Evolutionary conservation across 2,329 filamentous ascomycete genomes (phyloP), one percentile per base, ranked within the genome.

Genomic region (Beauveria scarabaeidicola): DNA sequence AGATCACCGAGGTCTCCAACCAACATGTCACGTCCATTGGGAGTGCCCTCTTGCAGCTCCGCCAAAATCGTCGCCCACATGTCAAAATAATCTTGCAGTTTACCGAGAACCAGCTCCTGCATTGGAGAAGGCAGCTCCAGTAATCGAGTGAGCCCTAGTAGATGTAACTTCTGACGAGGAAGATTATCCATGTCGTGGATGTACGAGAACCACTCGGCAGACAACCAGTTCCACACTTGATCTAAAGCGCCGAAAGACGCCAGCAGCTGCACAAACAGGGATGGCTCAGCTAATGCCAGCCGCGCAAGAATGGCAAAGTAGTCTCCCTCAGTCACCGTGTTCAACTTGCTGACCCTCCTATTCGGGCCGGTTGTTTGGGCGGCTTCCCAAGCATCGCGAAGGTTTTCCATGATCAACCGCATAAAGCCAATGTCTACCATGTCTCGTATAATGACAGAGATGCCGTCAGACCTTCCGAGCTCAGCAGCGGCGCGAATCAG

Each of bases 221-320:
- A 77, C 5, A 87, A 75, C 84, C 84, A 87, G 7, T 68, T 66
- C 83, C 83, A 87, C 8, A 82, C 77, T 47, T 78, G 73, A 3
- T 80, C 77, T 4, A 83, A 64, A 8, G 72, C 67, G 1, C 76
- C 77, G 61, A 80, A 73, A 3, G 75, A 73, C 19, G 72, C 72
- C 19, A 87, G 71, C 71, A 85, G 75, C 19, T 82, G 77, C 5
- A 86, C 75, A 64, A 96, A 88, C 2, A 89, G 76, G 2, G 74
- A 73, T 1, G 92, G 90, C 41, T 88, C 88, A 1, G 86, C 85
- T 2, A 96, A 75, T 0, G 87, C 83, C 17, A 97, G 81, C 1
- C 92, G 87, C 2, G 90, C 87, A 2, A 99, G 79, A 2, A 97
- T 85, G 5, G 85, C 83, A 68, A 96, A 88, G 70, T 96, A 96